These are phyloP conservation scores for Tubosaeta brunneosetosa DNA, from an alignment of 768 basidiomycete species.

Conservation along the genomic window DNA sequence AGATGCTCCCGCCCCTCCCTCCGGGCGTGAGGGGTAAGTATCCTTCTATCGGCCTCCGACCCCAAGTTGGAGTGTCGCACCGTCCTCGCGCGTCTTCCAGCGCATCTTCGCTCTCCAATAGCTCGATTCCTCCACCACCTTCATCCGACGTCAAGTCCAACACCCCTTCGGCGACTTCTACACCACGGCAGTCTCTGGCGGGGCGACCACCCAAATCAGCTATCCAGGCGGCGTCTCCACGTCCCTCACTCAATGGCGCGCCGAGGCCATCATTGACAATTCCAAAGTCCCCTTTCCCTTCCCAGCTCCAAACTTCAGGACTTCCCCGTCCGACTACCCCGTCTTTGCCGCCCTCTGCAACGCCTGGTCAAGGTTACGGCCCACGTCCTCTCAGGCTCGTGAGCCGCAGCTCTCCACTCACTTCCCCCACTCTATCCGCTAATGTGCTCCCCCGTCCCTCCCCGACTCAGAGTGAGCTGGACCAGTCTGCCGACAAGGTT, in stretches of 20 bases:
- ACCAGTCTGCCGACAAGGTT: constrained; percentile 7
- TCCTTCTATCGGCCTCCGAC: constrained; percentile 16
- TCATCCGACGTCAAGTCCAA: constrained; percentile 5
- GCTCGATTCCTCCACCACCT: constrained; percentile 12
- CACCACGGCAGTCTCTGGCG: constrained; percentile 9
- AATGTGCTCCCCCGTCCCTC: neutral
- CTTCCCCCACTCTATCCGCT: neutral
- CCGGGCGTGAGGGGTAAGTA: constrained; percentile 12
- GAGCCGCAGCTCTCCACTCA: constrained; percentile 15
- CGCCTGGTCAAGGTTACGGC: constrained; percentile 10
- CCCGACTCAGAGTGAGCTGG: constrained; percentile 8
- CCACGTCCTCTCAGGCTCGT: constrained; percentile 27
- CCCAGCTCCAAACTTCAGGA: constrained; percentile 11
- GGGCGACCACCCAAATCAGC: constrained; percentile 7
- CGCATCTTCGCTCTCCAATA: constrained; percentile 23
- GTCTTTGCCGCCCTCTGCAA: constrained; percentile 4
- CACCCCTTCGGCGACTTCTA: constrained; percentile 9
- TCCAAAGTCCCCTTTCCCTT: constrained; percentile 20
- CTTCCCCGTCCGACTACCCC: constrained; percentile 21
- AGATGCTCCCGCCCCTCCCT: constrained; percentile 32
- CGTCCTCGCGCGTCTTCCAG: constrained; percentile 35
- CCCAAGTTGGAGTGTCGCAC: constrained; percentile 7
- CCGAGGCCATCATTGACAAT: constrained; percentile 26
- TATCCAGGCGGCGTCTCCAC: constrained; percentile 8
- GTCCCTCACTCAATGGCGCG: constrained; percentile 16